These are phyloP conservation scores for Mytilinidion resinicola DNA, from an alignment of 495 filamentous ascomycete species.

Conservation along the genomic window DNA sequence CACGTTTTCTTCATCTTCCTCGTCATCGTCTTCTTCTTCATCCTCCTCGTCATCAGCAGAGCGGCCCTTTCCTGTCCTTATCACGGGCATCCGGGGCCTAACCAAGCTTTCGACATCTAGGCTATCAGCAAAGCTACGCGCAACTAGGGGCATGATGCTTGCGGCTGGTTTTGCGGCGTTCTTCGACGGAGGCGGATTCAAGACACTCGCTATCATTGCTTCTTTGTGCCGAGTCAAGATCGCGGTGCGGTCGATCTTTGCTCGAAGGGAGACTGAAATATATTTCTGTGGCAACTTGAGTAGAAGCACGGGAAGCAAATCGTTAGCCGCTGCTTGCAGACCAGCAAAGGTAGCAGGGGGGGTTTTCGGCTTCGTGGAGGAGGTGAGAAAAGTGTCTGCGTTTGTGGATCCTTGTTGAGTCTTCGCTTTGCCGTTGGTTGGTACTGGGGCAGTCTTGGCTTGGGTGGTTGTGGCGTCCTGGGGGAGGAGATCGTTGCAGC, in stretches of 20 bases:
- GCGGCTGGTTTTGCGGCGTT: constrained; percentile 51
- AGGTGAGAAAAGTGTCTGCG: constrained; percentile 50
- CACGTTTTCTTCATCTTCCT: constrained; percentile 9
- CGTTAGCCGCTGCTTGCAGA: constrained; percentile 45
- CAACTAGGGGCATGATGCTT: constrained; percentile 73
- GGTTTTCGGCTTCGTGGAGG: constrained; percentile 11
- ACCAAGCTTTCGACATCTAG: constrained; percentile 66
- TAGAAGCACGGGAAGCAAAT: constrained; percentile 57
- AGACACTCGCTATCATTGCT: constrained; percentile 69
- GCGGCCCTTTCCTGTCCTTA: constrained; percentile 26
- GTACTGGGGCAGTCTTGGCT: constrained; percentile 3
- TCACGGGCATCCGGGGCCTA: constrained; percentile 56
- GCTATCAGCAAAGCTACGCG: constrained; percentile 51
- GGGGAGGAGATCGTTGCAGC: constrained; percentile 55
- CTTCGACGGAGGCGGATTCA: constrained; percentile 61
- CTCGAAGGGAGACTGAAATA: constrained; percentile 57
- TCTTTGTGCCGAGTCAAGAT: constrained; percentile 59
- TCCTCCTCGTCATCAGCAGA: constrained; percentile 14
- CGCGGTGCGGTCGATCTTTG: constrained; percentile 69
- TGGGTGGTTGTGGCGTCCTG: not conserved
- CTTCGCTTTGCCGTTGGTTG: constrained; percentile 32
- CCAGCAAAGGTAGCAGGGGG: constrained; percentile 27
- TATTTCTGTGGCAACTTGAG: constrained; percentile 53
- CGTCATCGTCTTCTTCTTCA: constrained; percentile 14
- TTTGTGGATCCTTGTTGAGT: constrained; percentile 36